A percentile compares a stretch with the other conserved stretches of the same genome.
phyloP scores from a whole-genome alignment of 179 eudicot genomes.

The Patellifolia procumbens region DNA sequence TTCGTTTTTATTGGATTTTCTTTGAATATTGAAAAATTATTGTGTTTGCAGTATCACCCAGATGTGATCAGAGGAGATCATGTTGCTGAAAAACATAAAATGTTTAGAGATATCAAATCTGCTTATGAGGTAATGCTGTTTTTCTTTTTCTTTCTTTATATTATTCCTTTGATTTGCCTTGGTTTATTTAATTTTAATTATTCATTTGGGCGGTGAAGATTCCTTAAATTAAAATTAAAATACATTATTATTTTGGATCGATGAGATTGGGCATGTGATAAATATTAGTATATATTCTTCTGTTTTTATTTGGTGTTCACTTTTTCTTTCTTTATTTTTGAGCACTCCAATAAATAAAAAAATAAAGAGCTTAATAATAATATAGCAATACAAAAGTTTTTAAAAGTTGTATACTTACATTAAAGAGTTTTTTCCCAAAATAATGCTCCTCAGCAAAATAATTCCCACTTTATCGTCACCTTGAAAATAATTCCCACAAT shows the following conservation, averaged over 20 bases:
- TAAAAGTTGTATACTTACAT: too few relatives aligned
- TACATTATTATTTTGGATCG: background rate
- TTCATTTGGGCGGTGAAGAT: background rate
- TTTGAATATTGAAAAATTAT: background rate
- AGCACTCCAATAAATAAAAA: too few relatives aligned
- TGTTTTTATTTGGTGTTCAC: too few relatives aligned
- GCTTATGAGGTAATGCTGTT: slow-evolving; percentile 42
- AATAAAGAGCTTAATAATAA: too few relatives aligned
- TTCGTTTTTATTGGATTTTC: background rate
- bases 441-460: too few relatives aligned
- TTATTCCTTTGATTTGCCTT: background rate
- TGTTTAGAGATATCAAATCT: slow-evolving; percentile 43
- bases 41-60: slow-evolving; percentile 46
- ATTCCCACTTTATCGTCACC: too few relatives aligned
- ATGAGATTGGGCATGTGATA: background rate
- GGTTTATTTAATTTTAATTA: background rate
- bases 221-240: too few relatives aligned
- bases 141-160: background rate
- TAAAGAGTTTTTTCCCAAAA: too few relatives aligned
- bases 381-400: too few relatives aligned
- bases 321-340: too few relatives aligned
- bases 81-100: slow-evolving; percentile 31
- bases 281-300: too few relatives aligned
- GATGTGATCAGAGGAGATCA: slow-evolving; percentile 45
- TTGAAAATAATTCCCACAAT: too few relatives aligned